Conservation (phyloP, 75 land plant genomes). For the Adiantum capillusveneris region DNA sequence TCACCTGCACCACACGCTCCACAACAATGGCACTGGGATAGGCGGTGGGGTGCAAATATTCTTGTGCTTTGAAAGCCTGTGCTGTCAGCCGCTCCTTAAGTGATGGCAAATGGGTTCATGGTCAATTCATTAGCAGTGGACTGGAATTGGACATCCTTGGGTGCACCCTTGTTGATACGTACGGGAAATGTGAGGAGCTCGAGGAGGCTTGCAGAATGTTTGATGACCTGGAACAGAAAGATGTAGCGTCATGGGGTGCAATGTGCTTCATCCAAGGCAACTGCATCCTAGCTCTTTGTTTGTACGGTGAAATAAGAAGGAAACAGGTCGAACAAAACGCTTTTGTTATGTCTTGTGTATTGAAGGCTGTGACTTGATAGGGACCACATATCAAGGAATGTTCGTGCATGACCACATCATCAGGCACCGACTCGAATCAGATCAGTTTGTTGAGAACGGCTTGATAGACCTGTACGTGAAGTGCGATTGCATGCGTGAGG, state of each 20-base stretch:
- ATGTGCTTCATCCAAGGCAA: conserved; percentile 8
- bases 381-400: conserved; percentile 16
- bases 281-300: conserved; percentile 1
- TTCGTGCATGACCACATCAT: conserved; percentile 21
- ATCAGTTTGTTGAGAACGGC: conserved; percentile 26
- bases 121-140: conserved; percentile 6
- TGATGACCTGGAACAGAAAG: not conserved
- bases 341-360: conserved; percentile 19
- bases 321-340: conserved; percentile 12
- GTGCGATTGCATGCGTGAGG: conserved; percentile 16
- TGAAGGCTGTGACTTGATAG: conserved; percentile 24
- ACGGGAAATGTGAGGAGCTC: conserved; percentile 14
- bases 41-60: too few relatives aligned
- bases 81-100: conserved; percentile 2
- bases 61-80: conserved; percentile 20
- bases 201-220: conserved; percentile 6
- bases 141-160: conserved; percentile 16
- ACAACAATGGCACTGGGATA: too few relatives aligned
- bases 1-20: too few relatives aligned
- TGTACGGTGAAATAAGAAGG: conserved; percentile 10
- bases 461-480: conserved; percentile 37
- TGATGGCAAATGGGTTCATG: conserved; percentile 12
- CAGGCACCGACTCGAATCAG: conserved; percentile 2
- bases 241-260: conserved; percentile 11
- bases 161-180: conserved; percentile 13